A percentile compares a stretch with the other conserved stretches of the same genome.
Conservation (phyloP, 768 basidiomycete genomes). For the Serendipita vermifera region DNA sequence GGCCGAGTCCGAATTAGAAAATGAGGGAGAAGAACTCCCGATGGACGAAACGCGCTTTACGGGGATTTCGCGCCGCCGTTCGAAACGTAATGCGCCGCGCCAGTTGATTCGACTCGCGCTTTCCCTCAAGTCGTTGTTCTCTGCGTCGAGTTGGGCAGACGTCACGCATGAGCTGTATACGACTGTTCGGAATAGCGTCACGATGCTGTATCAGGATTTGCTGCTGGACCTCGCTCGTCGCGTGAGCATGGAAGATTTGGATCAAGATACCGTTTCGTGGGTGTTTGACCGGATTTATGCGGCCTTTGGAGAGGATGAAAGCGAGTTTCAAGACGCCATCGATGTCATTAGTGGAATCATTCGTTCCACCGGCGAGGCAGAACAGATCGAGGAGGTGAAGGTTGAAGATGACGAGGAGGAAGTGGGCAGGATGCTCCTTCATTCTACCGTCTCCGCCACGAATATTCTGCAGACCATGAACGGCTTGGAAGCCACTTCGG, state of each 20-base stretch:
- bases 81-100: constrained; percentile 46
- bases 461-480: background rate
- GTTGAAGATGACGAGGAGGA: constrained; percentile 52
- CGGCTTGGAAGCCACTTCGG: background rate
- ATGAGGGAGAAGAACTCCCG: constrained; percentile 43
- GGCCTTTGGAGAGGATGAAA: constrained; percentile 1
- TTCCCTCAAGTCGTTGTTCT: background rate
- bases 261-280: constrained; percentile 46
- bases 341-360: constrained; percentile 65
- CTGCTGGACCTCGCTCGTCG: constrained; percentile 50
- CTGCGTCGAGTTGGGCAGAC: constrained; percentile 2
- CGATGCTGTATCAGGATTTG: constrained; percentile 21
- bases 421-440: constrained; percentile 38
- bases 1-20: constrained; percentile 17
- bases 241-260: constrained; percentile 17
- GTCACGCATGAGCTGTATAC: constrained; percentile 58
- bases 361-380: constrained; percentile 18
- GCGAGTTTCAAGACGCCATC: constrained; percentile 35
- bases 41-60: constrained; percentile 53
- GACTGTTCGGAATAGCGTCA: constrained; percentile 47
- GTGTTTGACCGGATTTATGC: constrained; percentile 40
- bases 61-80: constrained; percentile 39
- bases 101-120: constrained; percentile 31
- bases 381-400: constrained; percentile 36
- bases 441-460: constrained; percentile 14